A percentile compares a stretch with the other conserved stretches of the same genome.
Evolutionary conservation across 371 early-diverging fungal genomes (phyloP).

Genomic region (Mucor lusitanicus): DNA sequence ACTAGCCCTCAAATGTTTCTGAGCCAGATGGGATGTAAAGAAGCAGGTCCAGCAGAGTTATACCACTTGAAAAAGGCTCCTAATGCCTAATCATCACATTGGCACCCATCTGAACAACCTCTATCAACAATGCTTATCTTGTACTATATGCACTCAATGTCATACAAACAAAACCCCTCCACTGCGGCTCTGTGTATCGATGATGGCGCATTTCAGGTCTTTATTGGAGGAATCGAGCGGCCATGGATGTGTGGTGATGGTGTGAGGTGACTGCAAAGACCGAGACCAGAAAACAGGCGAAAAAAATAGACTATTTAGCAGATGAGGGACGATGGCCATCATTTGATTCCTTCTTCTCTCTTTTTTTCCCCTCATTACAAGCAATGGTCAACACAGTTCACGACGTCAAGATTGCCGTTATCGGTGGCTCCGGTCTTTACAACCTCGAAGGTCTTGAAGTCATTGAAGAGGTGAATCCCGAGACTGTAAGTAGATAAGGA

Average conservation of each 20-base stretch:
- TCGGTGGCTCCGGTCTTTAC: constrained; percentile 97
- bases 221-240: background rate
- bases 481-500: constrained; percentile 62
- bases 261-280: background rate
- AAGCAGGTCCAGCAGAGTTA: too few relatives aligned
- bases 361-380: background rate
- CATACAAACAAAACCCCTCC: background rate
- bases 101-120: too few relatives aligned
- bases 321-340: background rate
- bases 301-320: background rate
- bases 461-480: constrained; percentile 82
- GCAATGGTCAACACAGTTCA: constrained; percentile 30
- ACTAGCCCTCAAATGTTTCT: too few relatives aligned
- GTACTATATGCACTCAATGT: background rate
- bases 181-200: background rate
- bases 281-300: background rate
- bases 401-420: constrained; percentile 86
- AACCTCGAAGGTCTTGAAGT: constrained; percentile 83
- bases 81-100: too few relatives aligned
- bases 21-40: too few relatives aligned
- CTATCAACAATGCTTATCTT: background rate
- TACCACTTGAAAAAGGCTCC: too few relatives aligned
- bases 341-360: background rate
- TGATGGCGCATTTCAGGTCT: background rate
- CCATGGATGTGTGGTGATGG: background rate